Base-by-base conservation (phyloP, 2,329 filamentous ascomycete genomes). In the Blastomyces emzantsi region DNA sequence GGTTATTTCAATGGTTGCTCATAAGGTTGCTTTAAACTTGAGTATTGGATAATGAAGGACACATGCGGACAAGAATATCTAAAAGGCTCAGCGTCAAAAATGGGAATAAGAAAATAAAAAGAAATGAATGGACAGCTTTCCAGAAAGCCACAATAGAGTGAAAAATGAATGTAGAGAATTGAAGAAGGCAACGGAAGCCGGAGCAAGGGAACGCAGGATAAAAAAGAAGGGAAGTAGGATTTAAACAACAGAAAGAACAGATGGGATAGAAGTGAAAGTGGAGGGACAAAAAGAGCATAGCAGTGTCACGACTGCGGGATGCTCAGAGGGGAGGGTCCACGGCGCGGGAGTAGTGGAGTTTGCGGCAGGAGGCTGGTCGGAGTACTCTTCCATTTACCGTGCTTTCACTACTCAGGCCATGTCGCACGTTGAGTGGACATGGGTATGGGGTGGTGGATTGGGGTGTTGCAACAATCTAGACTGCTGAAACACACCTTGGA, bases 121-220 rank as follows among this genome's bases (percentile, higher is more conserved):
- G 13, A 70, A 75, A 73, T 36, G 74, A 75, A 71, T 67, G 72
- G 71, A 75, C 70, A 66, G 72, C 73, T 73, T 77, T 75, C 75
- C 75, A 73, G 74, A 77, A 74, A 73, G 68, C 74, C 63, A 61
- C 9, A 55, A 36, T 28, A 13, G 39, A 56, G 13, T n/a, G 30
- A 47, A 56, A 43, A 63, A 63, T 47, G 36, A 22, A 25, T 7
- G 63, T 36, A 57, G 54, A 41, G 41, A 62, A 41, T 39, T 49
- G 39, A 64, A 51, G 25, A 49, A 15, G 2, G 51, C 22, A 43
- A 25, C 15, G 17, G 54, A 22, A 62, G 54, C 58, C 64, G 51
- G 66, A 54, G 52, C 55, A 68, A 67, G 60, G 60, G 47, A 66
- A 64, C 57, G 63, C 58, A 52, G 64, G 60, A 57, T 41, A 36